A percentile compares a stretch with the other conserved stretches of the same genome.
phyloP scores from a whole-genome alignment of 2,329 filamentous ascomycete species.

The Clarireedia monteithiana region DNA sequence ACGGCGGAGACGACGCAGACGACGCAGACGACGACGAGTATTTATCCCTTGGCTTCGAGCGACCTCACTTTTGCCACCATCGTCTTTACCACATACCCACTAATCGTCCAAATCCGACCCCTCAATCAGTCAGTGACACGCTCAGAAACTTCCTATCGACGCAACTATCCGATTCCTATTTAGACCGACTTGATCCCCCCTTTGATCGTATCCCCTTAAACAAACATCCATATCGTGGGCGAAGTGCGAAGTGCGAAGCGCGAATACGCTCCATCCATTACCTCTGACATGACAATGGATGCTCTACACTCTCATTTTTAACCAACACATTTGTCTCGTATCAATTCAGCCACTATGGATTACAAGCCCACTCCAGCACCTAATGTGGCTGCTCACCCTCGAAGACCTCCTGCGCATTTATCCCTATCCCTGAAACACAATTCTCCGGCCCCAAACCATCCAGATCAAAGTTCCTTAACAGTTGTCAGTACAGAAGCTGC shows the following conservation, averaged over 20 bases:
- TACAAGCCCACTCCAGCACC: background rate
- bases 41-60: no score
- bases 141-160: no score
- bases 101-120: no score
- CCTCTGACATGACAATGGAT: conserved; percentile 1
- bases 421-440: conserved; percentile 19
- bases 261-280: background rate
- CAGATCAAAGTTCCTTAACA: background rate
- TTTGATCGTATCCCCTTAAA: background rate
- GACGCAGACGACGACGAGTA: no score
- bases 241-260: background rate
- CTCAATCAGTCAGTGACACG: no score
- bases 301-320: background rate
- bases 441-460: background rate
- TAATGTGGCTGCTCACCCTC: conserved; percentile 13
- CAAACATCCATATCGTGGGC: background rate
- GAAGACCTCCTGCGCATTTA: conserved; percentile 20
- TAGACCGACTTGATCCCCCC: no score
- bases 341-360: conserved; percentile 3
- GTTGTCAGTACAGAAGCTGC: background rate
- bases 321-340: background rate
- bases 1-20: no score
- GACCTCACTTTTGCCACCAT: no score
- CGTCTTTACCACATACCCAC: no score
- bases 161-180: no score